Base-by-base conservation (phyloP, 225 moss, liverwort and hornwort genomes). In the Polytrichum commune region DNA sequence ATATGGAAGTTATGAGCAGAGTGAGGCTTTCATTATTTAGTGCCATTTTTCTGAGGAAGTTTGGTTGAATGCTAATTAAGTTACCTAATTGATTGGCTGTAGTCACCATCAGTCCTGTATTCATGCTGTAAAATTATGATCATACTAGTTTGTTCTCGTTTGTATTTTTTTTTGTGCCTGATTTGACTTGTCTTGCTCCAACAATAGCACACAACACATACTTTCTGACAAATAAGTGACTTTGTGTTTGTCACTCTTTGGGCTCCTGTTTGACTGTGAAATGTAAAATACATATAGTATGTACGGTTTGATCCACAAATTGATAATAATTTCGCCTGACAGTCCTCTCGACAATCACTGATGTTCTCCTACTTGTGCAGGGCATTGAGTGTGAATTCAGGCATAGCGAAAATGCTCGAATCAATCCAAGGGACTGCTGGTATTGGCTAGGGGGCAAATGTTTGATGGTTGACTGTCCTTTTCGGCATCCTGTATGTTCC, bases 341-440 rank as follows among this genome's bases (percentile, higher is more conserved):
- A 16, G 18, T 63, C 2, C 63, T 38, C 38, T 13, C 3, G 0
- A 46, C 46, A 16, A 46, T 10, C 13, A 13, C 46, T 46, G 46
- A 13, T 46, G 46, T 46, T 46, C 46, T 13, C 28, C 55, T 69
- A 33, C 18, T 6, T 64, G 54, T 78, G 68, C 82, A 89, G 89
- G 89, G 89, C 57, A 89, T 73, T 73, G 89, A 89, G 32, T 89
- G 89, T 56, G 89, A 89, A 68, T 89, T 89, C 57, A 82, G 89
- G 32, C 89, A 89, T 55, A 89, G 89, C 67, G 89, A 89, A 69
- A 89, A 79, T 69, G 89, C 89, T 58, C 81, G 89, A 65, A 73
- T 89, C 54, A 89, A 89, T 33, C 89, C 89, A 8, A 81, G 85
- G 63, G 89, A 89, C 64, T 89, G 89, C 69, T 81, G 89, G 64